phyloP scores from a whole-genome alignment of 2,329 filamentous ascomycete species.

The Talaromyces islandicus region DNA sequence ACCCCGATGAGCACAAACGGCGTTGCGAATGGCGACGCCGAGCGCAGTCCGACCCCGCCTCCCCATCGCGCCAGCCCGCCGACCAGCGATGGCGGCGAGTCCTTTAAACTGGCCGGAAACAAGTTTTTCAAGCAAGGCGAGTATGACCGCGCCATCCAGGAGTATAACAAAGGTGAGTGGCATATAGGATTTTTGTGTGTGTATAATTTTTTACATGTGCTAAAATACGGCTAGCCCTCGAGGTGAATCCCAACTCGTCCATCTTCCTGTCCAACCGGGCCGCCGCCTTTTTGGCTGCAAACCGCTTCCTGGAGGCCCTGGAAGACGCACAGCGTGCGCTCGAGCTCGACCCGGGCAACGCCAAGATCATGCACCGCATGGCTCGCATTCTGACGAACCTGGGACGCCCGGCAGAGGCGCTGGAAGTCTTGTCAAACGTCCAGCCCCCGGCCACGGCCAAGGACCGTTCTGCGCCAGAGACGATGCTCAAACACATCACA shows the following conservation, averaged over 20 bases:
- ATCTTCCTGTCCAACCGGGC: conserved; percentile 94
- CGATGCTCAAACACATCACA: conserved; percentile 75
- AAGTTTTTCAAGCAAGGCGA: conserved; percentile 95
- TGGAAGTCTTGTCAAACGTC: conserved; percentile 75
- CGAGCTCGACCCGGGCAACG: conserved; percentile 75
- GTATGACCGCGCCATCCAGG: conserved; percentile 78
- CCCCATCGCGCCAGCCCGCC: conserved; percentile 35
- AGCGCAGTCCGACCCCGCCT: conserved; percentile 41
- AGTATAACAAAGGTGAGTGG: conserved; percentile 84
- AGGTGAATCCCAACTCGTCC: conserved; percentile 75
- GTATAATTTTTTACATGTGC: too few relatives aligned
- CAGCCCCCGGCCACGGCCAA: conserved; percentile 74
- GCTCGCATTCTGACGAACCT: conserved; percentile 85
- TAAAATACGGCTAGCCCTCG: conserved; percentile 60
- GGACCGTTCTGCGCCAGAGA: conserved; percentile 74
- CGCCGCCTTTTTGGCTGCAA: conserved; percentile 85
- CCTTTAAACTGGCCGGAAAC: conserved; percentile 88
- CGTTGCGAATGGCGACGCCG: conserved; percentile 25
- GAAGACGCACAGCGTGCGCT: conserved; percentile 80
- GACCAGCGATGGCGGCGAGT: conserved; percentile 76
- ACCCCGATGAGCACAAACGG: conserved; percentile 22
- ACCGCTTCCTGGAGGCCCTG: conserved; percentile 70
- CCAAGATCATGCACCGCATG: conserved; percentile 81
- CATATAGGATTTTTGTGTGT: too few relatives aligned
- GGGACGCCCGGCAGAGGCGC: conserved; percentile 78